Conservation (phyloP, 768 basidiomycete genomes). For the Cystoderma amianthinum region DNA sequence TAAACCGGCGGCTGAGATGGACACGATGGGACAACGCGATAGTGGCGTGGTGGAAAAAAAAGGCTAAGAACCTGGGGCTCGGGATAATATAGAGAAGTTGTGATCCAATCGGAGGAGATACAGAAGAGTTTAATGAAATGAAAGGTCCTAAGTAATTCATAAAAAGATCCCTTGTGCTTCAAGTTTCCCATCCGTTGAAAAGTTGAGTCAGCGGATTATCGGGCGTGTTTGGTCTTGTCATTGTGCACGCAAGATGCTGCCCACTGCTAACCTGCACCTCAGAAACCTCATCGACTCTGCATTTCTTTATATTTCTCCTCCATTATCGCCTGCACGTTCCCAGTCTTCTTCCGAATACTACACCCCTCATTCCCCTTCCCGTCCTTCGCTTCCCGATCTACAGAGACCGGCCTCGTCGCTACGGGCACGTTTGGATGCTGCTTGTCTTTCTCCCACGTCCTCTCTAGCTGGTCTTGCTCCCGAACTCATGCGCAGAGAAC, state of each 20-base stretch:
- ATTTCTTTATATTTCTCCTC: conserved; percentile 26
- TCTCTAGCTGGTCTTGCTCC: conserved; percentile 32
- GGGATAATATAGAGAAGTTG: no score
- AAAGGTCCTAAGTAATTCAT: no score
- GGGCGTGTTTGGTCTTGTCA: conserved; percentile 27
- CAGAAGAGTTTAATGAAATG: no score
- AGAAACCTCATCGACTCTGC: conserved; percentile 33
- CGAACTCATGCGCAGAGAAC: conserved; percentile 45
- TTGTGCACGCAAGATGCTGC: conserved; percentile 30
- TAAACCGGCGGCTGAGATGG: no score
- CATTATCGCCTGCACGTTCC: not conserved
- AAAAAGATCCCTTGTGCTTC: no score
- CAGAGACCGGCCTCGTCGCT: conserved; percentile 21
- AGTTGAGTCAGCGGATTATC: conserved; percentile 29
- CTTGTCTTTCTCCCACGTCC: conserved; percentile 36
- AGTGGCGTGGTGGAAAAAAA: no score
- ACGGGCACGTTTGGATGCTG: conserved; percentile 40
- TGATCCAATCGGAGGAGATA: no score
- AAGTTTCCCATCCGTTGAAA: not conserved
- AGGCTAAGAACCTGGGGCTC: no score
- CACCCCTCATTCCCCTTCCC: conserved; percentile 1
- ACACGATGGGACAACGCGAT: no score
- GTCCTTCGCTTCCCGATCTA: not conserved
- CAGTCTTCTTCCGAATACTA: conserved; percentile 1
- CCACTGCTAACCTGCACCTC: conserved; percentile 40